A percentile compares a stretch with the other conserved stretches of the same genome.
These are phyloP conservation scores for Ceratocystis diversiconidia DNA, from an alignment of 2,329 filamentous ascomycete genomes.

Conservation along the genomic window DNA sequence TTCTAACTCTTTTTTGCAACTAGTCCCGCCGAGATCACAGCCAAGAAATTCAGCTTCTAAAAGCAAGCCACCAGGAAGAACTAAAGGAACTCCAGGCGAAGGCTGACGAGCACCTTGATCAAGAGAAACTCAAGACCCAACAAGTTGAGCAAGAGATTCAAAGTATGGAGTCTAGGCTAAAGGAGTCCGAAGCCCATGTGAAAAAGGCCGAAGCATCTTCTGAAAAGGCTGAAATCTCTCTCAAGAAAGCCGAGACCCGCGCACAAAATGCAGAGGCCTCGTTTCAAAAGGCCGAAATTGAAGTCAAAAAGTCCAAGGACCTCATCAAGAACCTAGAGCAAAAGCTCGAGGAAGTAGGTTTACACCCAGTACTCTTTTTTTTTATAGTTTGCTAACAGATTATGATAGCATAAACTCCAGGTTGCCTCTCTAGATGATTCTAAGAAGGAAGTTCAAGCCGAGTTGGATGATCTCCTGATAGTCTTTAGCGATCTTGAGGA, in stretches of 20 bases:
- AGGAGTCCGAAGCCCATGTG: not conserved
- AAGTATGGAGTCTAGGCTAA: not conserved
- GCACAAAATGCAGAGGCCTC: constrained; percentile 10
- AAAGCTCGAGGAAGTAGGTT: constrained; percentile 21
- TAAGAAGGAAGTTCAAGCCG: constrained; percentile 53
- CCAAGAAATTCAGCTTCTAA: constrained; percentile 44
- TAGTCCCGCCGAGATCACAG: constrained; percentile 46
- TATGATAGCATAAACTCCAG: constrained; percentile 20
- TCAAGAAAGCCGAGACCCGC: not conserved
- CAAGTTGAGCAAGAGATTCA: not conserved
- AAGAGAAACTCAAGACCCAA: constrained; percentile 23
- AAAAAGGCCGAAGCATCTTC: constrained; percentile 9
- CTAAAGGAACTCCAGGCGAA: not conserved
- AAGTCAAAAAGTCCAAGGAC: constrained; percentile 18
- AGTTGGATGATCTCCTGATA: constrained; percentile 69
- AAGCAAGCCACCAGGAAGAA: constrained; percentile 25
- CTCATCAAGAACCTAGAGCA: constrained; percentile 24
- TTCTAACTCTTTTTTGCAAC: constrained; percentile 7
- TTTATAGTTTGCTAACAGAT: constrained; percentile 1
- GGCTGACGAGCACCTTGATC: constrained; percentile 20
- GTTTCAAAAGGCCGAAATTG: not conserved
- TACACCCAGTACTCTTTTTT: no score
- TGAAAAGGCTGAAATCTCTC: constrained; percentile 8
- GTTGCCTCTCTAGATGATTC: constrained; percentile 31
- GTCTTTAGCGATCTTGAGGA: constrained; percentile 70